phyloP scores from a whole-genome alignment of 2,329 filamentous ascomycete species.

The Corinectria fuckeliana region DNA sequence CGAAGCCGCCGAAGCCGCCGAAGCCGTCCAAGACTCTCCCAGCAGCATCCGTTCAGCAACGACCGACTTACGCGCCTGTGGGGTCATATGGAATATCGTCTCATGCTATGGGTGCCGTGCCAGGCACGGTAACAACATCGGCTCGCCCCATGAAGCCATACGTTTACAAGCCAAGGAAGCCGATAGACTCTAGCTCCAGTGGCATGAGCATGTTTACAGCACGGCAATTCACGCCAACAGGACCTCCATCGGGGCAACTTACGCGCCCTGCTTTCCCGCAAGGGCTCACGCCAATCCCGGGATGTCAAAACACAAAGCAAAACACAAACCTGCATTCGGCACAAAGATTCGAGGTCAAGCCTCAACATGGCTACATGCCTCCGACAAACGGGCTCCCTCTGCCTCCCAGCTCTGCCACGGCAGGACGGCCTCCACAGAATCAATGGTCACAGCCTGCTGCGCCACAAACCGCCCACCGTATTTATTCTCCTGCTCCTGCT shows the following conservation, averaged over 20 bases:
- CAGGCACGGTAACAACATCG: neutral
- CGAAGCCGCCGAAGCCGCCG: conserved; percentile 58
- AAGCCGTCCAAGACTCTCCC: conserved; percentile 51
- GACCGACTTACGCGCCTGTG: conserved; percentile 37
- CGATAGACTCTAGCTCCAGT: conserved; percentile 35
- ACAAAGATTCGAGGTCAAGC: conserved; percentile 34
- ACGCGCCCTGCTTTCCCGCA: conserved; percentile 21
- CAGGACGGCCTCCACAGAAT: conserved; percentile 13
- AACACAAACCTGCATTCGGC: conserved; percentile 20
- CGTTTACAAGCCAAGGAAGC: conserved; percentile 57
- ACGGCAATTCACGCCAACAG: conserved; percentile 35
- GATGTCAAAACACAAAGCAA: conserved; percentile 23
- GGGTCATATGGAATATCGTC: conserved; percentile 18
- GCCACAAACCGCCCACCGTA: conserved; percentile 6
- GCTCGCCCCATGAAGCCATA: conserved; percentile 54
- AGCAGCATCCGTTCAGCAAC: conserved; percentile 28
- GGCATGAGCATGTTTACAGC: conserved; percentile 33
- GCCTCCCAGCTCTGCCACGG: conserved; percentile 1
- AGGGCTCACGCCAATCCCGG: conserved; percentile 10
- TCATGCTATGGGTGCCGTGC: neutral
- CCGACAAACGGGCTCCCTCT: conserved; percentile 4
- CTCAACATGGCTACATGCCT: conserved; percentile 23
- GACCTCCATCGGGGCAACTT: neutral
- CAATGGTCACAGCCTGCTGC: conserved; percentile 19
- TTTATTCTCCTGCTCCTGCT: too few species aligned